Conservation (phyloP, 139 green algal species). For the Nannochloris sp. region DNA sequence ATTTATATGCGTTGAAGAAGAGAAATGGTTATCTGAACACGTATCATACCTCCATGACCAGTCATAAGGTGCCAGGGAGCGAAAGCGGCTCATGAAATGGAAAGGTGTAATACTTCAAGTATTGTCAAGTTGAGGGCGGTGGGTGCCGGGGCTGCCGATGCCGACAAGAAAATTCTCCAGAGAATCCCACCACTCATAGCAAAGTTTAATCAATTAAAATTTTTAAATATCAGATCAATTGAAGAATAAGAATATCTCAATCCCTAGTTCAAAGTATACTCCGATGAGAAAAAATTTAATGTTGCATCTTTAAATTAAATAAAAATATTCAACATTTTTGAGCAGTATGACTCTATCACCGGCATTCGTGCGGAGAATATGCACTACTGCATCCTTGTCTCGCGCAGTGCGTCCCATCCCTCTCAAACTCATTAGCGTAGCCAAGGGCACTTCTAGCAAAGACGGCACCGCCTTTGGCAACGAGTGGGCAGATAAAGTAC, state of each 20-base stretch:
- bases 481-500: constrained; percentile 45
- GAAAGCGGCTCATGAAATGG: too few species aligned
- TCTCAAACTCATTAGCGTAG: constrained; percentile 41
- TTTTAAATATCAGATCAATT: too few species aligned
- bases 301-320: constrained; percentile 1
- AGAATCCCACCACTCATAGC: constrained; percentile 6
- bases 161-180: not conserved
- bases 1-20: too few species aligned
- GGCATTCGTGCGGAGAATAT: not conserved
- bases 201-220: constrained; percentile 2
- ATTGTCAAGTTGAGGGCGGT: too few species aligned
- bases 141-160: constrained; percentile 13
- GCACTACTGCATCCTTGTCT: constrained; percentile 17
- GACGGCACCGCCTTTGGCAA: constrained; percentile 15
- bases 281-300: too few species aligned
- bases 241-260: too few species aligned
- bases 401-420: constrained; percentile 43
- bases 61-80: too few species aligned
- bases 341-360: not conserved
- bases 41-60: too few species aligned
- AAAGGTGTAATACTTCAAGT: too few species aligned
- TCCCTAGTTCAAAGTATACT: too few species aligned
- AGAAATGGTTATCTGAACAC: too few species aligned
- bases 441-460: constrained; percentile 34
- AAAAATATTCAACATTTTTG: too few species aligned